Percentiles rank a stretch among this genome's conserved stretches.
Conservation (phyloP, 1,284 basidiomycete species). For the Volvariella volvacea region DNA sequence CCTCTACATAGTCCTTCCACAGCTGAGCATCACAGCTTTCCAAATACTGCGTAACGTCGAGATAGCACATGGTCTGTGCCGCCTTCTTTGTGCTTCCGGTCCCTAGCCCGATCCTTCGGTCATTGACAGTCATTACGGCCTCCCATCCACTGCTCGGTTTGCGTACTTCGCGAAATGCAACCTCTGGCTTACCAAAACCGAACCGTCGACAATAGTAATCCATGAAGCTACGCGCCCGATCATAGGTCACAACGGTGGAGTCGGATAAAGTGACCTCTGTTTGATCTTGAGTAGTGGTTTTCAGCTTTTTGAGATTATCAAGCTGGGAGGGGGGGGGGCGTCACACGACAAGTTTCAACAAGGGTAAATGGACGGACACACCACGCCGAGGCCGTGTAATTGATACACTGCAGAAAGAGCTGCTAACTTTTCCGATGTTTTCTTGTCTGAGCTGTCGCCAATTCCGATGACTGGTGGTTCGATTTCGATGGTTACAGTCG, state of each 20-base stretch:
- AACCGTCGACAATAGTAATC: constrained; percentile 90
- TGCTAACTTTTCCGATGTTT: constrained; percentile 73
- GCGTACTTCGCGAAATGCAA: constrained; percentile 43
- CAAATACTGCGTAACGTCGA: constrained; percentile 86
- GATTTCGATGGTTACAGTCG: constrained; percentile 37
- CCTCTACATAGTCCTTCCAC: constrained; percentile 69
- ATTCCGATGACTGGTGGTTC: constrained; percentile 40
- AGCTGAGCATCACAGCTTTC: constrained; percentile 77
- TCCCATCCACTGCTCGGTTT: constrained; percentile 53
- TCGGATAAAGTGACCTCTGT: constrained; percentile 50
- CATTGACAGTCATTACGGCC: constrained; percentile 78
- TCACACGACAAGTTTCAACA: neutral
- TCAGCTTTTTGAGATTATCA: constrained; percentile 23
- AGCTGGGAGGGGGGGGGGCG: constrained; percentile 16
- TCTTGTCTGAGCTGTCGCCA: constrained; percentile 62
- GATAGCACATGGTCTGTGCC: constrained; percentile 71
- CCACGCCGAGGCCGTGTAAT: constrained; percentile 52
- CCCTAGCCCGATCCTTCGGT: constrained; percentile 77
- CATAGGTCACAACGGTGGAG: constrained; percentile 60
- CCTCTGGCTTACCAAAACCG: constrained; percentile 75
- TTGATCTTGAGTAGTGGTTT: constrained; percentile 17
- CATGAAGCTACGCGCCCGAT: constrained; percentile 86
- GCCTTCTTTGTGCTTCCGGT: constrained; percentile 67
- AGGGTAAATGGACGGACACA: constrained; percentile 21
- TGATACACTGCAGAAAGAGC: constrained; percentile 70